Conservation (phyloP, 371 early-diverging fungal genomes). For the Lichtheimia corymbifera region DNA sequence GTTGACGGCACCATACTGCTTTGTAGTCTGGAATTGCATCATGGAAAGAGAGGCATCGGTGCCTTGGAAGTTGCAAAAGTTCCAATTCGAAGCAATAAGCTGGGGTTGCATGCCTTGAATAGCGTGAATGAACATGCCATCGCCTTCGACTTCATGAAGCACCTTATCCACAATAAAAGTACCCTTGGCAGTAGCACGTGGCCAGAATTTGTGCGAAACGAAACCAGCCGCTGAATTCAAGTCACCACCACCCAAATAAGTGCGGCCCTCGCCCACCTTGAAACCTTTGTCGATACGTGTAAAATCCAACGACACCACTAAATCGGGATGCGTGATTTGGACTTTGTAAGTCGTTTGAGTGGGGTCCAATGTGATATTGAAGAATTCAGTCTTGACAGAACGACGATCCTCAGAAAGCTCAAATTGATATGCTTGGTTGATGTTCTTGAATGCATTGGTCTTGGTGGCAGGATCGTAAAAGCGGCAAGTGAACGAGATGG, state of each 20-base stretch:
- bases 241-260: conserved; percentile 66
- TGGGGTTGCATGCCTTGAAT: conserved; percentile 87
- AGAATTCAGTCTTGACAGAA: conserved; percentile 71
- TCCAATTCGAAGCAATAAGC: conserved; percentile 82
- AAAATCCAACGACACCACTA: conserved; percentile 68
- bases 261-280: conserved; percentile 82
- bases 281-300: conserved; percentile 69
- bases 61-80: conserved; percentile 72
- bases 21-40: conserved; percentile 86
- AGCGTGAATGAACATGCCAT: conserved; percentile 84
- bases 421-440: conserved; percentile 66
- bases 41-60: conserved; percentile 67
- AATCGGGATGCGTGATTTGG: conserved; percentile 60
- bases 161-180: conserved; percentile 71
- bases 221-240: conserved; percentile 48
- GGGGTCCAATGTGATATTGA: conserved; percentile 63
- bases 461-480: conserved; percentile 69
- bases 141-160: conserved; percentile 63
- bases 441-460: conserved; percentile 68
- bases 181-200: conserved; percentile 72
- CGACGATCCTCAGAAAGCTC: conserved; percentile 67
- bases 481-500: conserved; percentile 78
- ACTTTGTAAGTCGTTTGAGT: conserved; percentile 53
- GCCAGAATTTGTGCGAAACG: conserved; percentile 82
- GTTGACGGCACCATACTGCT: conserved; percentile 67